Base-by-base conservation (phyloP, 345 rosid genomes). In the Sonneratia alba region DNA sequence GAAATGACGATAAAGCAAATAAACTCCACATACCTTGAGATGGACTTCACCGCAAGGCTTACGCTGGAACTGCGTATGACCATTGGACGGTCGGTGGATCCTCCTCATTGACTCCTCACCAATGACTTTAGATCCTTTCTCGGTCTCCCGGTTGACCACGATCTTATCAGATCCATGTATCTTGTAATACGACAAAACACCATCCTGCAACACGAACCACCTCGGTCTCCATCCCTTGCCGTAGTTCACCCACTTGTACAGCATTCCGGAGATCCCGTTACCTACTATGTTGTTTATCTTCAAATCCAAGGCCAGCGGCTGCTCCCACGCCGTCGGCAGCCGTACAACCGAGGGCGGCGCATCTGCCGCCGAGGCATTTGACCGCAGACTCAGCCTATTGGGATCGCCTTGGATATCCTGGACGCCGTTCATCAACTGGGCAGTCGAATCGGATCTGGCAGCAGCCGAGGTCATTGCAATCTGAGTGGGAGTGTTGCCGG, bases 131-230 rank as follows among this genome's bases (percentile, higher is more conserved):
- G 89, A 88, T 79, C 96, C 84, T 71, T 83, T 87, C 84, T 88
- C 88, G 0, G 90, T 88, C 34, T 87, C 96, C 7, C 71, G 80
- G 73, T 78, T 83, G 59, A 91, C 85, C 14, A 73, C 77, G 72
- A 91, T 91, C 79, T 82, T 91, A 68, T 89, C 77, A 0, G 90
- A 83, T 16, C 97, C 96, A 34, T 89, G 96, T 59, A 89, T 82
- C 72, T 88, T 91, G 71, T 88, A 91, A 75, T 89, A 91, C 36
- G 96, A 84, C 76, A 91, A 72, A 6, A 91, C 96, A 0, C 97
- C 97, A 68, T 91, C 96, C 13, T 88, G 87, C 49, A 91, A 80
- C 21, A 82, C 89, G 42, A 91, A 88, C 97, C 97, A 91, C 47
- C 97, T 57, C 13, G 86, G 86, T 66, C 88, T 69, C 90, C 90